phyloP scores from a whole-genome alignment of 2,329 filamentous ascomycete genomes.

The Emergomyces pasteurianus region DNA sequence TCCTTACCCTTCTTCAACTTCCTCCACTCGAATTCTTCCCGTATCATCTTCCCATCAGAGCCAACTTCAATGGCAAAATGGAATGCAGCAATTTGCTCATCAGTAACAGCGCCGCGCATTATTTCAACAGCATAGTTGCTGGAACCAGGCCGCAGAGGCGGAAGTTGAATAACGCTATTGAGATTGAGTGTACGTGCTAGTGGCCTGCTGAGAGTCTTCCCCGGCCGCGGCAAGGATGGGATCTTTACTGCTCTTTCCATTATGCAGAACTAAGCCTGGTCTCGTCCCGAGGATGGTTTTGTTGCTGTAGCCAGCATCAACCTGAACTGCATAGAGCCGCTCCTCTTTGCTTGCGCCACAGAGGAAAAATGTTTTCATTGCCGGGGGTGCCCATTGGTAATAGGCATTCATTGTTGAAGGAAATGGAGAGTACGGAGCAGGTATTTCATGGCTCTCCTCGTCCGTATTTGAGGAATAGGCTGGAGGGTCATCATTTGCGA shows the following conservation, averaged over 20 bases:
- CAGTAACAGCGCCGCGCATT: background rate
- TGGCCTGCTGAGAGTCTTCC: background rate
- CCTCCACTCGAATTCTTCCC: background rate
- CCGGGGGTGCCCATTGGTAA: background rate
- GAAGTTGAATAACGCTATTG: background rate
- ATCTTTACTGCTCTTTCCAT: background rate
- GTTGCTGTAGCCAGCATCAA: background rate
- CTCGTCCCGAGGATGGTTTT: background rate
- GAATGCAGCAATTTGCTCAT: background rate
- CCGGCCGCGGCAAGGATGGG: background rate
- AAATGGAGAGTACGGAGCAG: background rate
- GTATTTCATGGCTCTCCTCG: background rate
- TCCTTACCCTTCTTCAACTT: background rate
- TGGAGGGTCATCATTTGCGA: background rate
- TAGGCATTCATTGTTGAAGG: background rate
- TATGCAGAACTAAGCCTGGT: background rate
- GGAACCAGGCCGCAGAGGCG: background rate
- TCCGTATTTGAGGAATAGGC: background rate
- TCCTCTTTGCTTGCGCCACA: background rate
- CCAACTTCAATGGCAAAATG: background rate
- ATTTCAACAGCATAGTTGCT: background rate
- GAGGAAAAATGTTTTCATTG: background rate
- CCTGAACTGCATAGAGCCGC: background rate
- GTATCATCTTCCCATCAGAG: background rate
- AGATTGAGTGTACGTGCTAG: background rate